Base-by-base conservation (phyloP, 805 yeast species). In the Wickerhamiella lipophila region DNA sequence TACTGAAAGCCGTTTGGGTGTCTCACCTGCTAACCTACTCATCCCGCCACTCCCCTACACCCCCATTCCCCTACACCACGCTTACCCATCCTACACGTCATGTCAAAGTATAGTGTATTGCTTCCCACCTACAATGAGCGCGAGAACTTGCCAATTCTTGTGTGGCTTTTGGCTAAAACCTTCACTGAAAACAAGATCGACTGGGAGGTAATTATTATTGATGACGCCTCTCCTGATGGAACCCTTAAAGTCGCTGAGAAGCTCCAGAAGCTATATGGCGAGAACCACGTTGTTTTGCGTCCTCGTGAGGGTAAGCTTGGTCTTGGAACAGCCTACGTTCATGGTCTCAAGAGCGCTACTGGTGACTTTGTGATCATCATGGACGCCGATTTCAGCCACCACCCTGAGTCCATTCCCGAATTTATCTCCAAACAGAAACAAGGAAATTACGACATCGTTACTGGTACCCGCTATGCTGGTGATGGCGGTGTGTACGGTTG, bases 401-500 rank as follows among this genome's bases (percentile, higher is more conserved):
- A 59, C 62, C 89, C 89, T 21, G 79, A 77, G 56, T 82, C 87
- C 25, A 81, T 81, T 63, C 89, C 88, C 6, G 69, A 79, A 61
- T 81, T 81, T 62, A 81, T 82, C 58, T 73, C 71, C 48, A 76
- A 77, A 61, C 89, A 82, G 53, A 59, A 63, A 55, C 57, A 59
- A 47, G 58, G 58, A 27, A 57, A 67, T 59, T 66, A 59, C 49
- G 72, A 68, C 49, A 67, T 68, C 46, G 72, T 68, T 22, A 67
- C 71, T 21, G 72, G 72, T 6, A 82, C 89, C 7, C 73, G 89
- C 59, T 81, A 82, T 58, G 81, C 83, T 9, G 88, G 88, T 13
- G 71, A 81, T 56, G 89, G 89, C 27, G 89, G 89, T 44, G 89
- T 81, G 26, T 82, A 74, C 59, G 89, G 89, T 45, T 81, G 89